These are phyloP conservation scores for Tricholomella constricta DNA, from an alignment of 768 basidiomycete genomes.

Conservation along the genomic window DNA sequence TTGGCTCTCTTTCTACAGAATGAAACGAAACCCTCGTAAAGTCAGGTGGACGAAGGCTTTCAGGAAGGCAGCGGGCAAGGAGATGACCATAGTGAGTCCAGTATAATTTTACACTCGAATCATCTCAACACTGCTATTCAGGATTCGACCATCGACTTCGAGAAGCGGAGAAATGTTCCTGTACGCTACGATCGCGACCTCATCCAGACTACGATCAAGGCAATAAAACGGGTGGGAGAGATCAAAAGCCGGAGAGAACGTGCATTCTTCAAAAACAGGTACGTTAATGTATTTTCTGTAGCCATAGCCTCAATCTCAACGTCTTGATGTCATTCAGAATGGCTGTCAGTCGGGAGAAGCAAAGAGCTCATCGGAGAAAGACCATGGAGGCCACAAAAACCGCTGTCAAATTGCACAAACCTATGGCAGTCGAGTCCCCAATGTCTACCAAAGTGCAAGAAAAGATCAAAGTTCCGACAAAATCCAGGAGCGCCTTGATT, in stretches of 20 bases:
- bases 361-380: constrained; percentile 72
- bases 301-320: background rate
- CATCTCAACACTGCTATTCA: constrained; percentile 30
- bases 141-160: constrained; percentile 99
- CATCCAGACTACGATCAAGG: constrained; percentile 89
- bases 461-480: constrained; percentile 75
- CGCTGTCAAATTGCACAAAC: constrained; percentile 68
- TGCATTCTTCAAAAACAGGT: constrained; percentile 96
- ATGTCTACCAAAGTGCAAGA: constrained; percentile 59
- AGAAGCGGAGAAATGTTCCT: constrained; percentile 97
- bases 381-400: constrained; percentile 55
- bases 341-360: constrained; percentile 79
- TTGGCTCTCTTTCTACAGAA: constrained; percentile 47
- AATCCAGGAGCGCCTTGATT: constrained; percentile 71
- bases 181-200: constrained; percentile 96
- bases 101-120: background rate
- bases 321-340: constrained; percentile 53
- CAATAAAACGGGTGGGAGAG: constrained; percentile 94
- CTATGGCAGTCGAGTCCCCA: constrained; percentile 45
- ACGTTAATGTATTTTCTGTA: constrained; percentile 16
- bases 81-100: constrained; percentile 93
- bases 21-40: constrained; percentile 99
- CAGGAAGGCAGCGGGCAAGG: constrained; percentile 97
- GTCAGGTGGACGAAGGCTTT: constrained; percentile 99
- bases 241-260: constrained; percentile 89